These are phyloP conservation scores for Colletotrichum horii DNA, from an alignment of 2,329 filamentous ascomycete genomes.

Conservation along the genomic window DNA sequence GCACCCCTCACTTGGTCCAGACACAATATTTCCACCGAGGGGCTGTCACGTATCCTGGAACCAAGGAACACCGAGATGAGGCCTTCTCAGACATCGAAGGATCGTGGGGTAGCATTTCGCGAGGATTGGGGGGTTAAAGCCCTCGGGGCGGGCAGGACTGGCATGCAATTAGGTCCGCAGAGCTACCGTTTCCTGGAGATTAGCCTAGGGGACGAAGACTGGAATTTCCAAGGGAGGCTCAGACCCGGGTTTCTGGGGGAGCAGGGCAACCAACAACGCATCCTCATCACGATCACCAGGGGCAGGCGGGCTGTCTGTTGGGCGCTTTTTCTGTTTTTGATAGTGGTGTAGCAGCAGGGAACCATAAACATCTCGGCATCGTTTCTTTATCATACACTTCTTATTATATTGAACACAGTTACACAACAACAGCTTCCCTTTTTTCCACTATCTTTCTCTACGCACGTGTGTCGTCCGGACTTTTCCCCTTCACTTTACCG, in stretches of 20 bases:
- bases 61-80: not conserved
- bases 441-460: not conserved
- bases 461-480: not conserved
- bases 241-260: not conserved
- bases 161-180: not conserved
- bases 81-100: not conserved
- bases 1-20: not conserved
- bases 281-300: not conserved
- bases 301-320: not conserved
- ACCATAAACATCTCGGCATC: not conserved
- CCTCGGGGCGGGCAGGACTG: not conserved
- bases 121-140: not conserved
- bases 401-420: not conserved
- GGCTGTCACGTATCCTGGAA: not conserved
- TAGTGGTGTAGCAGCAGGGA: not conserved
- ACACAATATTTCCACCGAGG: not conserved
- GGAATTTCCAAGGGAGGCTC: slow-evolving; percentile 16
- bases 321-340: not conserved
- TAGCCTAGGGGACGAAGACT: not conserved
- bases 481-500: not conserved
- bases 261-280: not conserved
- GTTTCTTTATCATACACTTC: not conserved
- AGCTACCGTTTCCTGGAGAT: slow-evolving; percentile 16
- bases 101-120: not conserved
- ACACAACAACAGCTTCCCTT: not conserved